These are phyloP conservation scores for Microthlaspi erraticum DNA, from an alignment of 345 rosid species.

Conservation along the genomic window DNA sequence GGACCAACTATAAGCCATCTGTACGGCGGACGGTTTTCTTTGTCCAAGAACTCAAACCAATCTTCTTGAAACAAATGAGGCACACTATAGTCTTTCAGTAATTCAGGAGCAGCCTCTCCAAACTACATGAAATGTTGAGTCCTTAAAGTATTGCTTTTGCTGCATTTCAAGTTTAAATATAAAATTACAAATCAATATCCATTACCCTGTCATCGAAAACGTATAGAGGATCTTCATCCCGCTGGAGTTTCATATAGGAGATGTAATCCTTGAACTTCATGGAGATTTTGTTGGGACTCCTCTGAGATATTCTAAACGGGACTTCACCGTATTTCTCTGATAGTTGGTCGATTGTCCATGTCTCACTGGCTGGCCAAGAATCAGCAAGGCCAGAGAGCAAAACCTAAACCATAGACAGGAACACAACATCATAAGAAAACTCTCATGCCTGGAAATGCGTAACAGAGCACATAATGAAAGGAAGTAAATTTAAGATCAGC, in stretches of 20 bases:
- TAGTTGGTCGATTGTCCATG: slow-evolving; percentile 82
- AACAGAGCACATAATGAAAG: slow-evolving; percentile 16
- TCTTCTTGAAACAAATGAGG: slow-evolving; percentile 92
- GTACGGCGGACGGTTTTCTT: slow-evolving; percentile 77
- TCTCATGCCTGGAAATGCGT: not conserved
- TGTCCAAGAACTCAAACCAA: slow-evolving; percentile 75
- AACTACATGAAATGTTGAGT: slow-evolving; percentile 59
- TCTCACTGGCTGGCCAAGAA: slow-evolving; percentile 84
- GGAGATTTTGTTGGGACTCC: slow-evolving; percentile 61
- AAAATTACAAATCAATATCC: not conserved
- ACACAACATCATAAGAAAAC: slow-evolving; percentile 7
- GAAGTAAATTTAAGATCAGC: not conserved
- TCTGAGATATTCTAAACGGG: slow-evolving; percentile 82
- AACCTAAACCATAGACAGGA: slow-evolving; percentile 53
- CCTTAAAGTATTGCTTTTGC: slow-evolving; percentile 15
- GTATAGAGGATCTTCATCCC: slow-evolving; percentile 95
- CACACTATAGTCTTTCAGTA: slow-evolving; percentile 79
- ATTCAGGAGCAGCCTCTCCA: slow-evolving; percentile 78
- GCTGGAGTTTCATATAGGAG: slow-evolving; percentile 73
- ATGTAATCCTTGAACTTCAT: slow-evolving; percentile 88
- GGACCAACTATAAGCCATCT: slow-evolving; percentile 98
- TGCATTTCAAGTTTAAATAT: slow-evolving; percentile 1
- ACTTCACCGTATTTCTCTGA: slow-evolving; percentile 66
- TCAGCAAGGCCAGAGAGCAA: slow-evolving; percentile 80
- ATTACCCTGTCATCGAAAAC: slow-evolving; percentile 90